Conservation (phyloP, 495 filamentous ascomycete genomes). For the Aspergillus olivimuriae region DNA sequence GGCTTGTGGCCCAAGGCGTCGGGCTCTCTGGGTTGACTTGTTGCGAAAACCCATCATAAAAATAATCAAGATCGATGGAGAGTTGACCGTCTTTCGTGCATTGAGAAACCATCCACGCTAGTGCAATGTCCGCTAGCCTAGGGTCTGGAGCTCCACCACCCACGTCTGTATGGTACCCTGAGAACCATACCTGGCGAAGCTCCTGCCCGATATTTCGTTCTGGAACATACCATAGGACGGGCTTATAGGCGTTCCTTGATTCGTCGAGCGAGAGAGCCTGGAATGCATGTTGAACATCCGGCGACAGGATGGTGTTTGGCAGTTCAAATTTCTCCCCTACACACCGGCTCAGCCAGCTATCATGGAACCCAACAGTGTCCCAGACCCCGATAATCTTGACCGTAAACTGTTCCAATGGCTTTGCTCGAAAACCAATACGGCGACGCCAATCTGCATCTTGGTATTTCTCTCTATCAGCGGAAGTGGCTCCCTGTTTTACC, state of each 20-base stretch:
- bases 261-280: constrained; percentile 57
- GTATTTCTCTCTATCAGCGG: constrained; percentile 8
- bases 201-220: constrained; percentile 12
- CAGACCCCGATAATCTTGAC: constrained; percentile 52
- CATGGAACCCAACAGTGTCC: constrained; percentile 52
- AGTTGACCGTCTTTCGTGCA: constrained; percentile 19
- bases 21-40: neutral
- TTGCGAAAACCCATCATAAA: constrained; percentile 7
- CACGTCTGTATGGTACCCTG: constrained; percentile 46
- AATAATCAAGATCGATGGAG: constrained; percentile 13
- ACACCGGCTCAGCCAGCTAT: constrained; percentile 18
- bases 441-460: constrained; percentile 1
- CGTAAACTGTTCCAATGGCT: constrained; percentile 13
- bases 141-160: constrained; percentile 42
- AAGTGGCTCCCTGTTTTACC: constrained; percentile 19
- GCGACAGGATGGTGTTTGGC: constrained; percentile 22
- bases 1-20: constrained; percentile 15
- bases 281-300: constrained; percentile 50
- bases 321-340: constrained; percentile 22
- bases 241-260: constrained; percentile 42
- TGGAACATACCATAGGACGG: constrained; percentile 48
- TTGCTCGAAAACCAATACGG: constrained; percentile 11
- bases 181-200: constrained; percentile 51
- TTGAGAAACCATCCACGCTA: constrained; percentile 45
- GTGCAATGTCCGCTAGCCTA: constrained; percentile 32